phyloP scores from a whole-genome alignment of 805 yeast genomes.

The Pichia membranifaciens region DNA sequence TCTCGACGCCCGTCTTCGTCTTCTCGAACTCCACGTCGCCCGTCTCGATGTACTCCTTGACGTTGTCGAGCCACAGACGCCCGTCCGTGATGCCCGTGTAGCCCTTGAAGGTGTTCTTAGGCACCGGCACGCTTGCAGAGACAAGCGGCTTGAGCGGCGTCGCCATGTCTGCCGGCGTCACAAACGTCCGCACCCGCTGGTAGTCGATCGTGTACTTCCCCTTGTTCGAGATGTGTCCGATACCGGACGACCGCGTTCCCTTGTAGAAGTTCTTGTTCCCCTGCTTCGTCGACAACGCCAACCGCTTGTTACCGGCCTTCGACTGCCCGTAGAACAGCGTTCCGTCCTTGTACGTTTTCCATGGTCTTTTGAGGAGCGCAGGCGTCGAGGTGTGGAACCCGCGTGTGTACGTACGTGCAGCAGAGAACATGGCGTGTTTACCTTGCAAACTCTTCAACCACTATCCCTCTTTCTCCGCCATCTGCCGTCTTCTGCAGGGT shows the following conservation, averaged over 20 bases:
- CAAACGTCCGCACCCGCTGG: conserved; percentile 84
- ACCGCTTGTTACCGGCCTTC: conserved; percentile 78
- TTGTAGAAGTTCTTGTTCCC: conserved; percentile 93
- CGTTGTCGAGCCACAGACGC: conserved; percentile 61
- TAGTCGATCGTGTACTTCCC: conserved; percentile 79
- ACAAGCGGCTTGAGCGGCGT: conserved; percentile 64
- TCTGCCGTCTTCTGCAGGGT: no score
- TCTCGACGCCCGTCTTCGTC: conserved; percentile 27
- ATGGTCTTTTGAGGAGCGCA: conserved; percentile 66
- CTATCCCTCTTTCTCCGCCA: no score
- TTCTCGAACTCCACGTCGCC: conserved; percentile 48
- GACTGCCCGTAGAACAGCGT: conserved; percentile 74
- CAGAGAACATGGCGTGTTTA: conserved; percentile 4
- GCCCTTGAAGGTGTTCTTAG: conserved; percentile 64
- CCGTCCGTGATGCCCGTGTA: conserved; percentile 66
- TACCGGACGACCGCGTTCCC: conserved; percentile 94
- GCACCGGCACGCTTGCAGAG: conserved; percentile 63
- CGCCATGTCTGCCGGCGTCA: conserved; percentile 53
- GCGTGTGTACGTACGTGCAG: conserved; percentile 6
- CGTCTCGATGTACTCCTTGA: conserved; percentile 67
- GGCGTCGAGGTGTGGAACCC: conserved; percentile 13
- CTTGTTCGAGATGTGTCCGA: conserved; percentile 64
- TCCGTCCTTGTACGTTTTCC: conserved; percentile 83
- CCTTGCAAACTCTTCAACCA: no score
- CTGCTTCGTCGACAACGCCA: conserved; percentile 80